These are phyloP conservation scores for Coccomyxa sp. DNA, from an alignment of 139 green algal species.

Conservation along the genomic window DNA sequence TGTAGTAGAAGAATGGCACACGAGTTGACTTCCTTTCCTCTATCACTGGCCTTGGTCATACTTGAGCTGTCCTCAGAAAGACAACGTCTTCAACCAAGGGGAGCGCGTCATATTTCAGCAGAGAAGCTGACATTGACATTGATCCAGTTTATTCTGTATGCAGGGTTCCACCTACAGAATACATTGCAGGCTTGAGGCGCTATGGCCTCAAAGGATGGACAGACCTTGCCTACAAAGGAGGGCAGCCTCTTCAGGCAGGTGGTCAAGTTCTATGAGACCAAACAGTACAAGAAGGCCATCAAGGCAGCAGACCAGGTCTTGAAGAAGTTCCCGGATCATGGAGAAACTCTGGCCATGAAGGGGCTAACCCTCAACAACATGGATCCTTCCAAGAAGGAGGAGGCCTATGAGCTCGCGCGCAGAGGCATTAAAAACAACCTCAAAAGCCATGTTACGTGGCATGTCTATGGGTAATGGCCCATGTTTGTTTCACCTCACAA, in stretches of 20 bases:
- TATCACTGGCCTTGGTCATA: too few species aligned
- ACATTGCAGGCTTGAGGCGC: too few species aligned
- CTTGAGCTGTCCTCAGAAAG: too few species aligned
- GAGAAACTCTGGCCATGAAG: constrained; percentile 95
- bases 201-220: not conserved
- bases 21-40: too few species aligned
- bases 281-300: constrained; percentile 97
- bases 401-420: constrained; percentile 92
- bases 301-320: constrained; percentile 94
- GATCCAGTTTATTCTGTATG: too few species aligned
- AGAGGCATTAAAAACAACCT: constrained; percentile 85
- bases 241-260: constrained; percentile 64
- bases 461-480: constrained; percentile 90
- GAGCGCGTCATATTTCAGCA: too few species aligned
- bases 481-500: not conserved
- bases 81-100: too few species aligned
- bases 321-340: constrained; percentile 94
- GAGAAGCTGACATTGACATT: too few species aligned
- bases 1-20: too few species aligned
- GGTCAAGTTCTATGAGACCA: constrained; percentile 92
- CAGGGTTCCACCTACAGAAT: too few species aligned
- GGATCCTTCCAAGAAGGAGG: constrained; percentile 65
- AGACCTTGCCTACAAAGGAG: not conserved
- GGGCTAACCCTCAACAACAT: constrained; percentile 85
- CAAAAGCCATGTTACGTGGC: constrained; percentile 94